Percentiles rank a stretch among this genome's conserved stretches.
phyloP scores from a whole-genome alignment of 2,329 filamentous ascomycete genomes.

The Sporothrix euskadiensis region DNA sequence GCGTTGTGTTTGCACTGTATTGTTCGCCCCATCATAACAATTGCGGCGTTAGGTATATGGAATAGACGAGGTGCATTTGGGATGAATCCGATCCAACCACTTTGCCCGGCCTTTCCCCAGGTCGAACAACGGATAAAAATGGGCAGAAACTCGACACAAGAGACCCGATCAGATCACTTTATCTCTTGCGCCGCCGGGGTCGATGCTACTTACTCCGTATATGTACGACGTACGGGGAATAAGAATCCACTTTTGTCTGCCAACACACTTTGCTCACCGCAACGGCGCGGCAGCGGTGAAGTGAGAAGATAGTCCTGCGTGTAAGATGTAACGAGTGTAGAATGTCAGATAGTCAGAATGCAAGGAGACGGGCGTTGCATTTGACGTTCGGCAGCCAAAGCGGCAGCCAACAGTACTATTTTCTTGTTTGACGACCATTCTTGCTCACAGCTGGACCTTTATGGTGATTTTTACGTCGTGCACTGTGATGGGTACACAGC shows the following conservation, averaged over 20 bases:
- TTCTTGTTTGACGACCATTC: not conserved
- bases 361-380: not conserved
- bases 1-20: slow-evolving; percentile 6
- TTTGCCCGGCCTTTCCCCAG: not conserved
- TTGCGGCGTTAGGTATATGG: not conserved
- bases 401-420: not conserved
- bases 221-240: not conserved
- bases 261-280: not conserved
- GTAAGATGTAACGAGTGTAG: not conserved
- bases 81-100: not conserved
- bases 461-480: not conserved
- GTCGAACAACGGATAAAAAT: not conserved
- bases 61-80: slow-evolving; percentile 12
- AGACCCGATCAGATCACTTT: not conserved
- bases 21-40: not conserved
- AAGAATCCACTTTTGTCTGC: not conserved
- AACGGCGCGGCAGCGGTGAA: not conserved
- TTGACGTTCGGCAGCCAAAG: not conserved
- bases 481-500: not conserved
- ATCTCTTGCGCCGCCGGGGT: not conserved
- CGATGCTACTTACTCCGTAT: not conserved
- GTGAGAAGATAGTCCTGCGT: not conserved
- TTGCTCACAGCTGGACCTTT: not conserved
- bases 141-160: not conserved
- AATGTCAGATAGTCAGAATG: not conserved